Evolutionary conservation across 139 green algal genomes (phyloP).

Genomic region (Monoraphidium neglectum): DNA sequence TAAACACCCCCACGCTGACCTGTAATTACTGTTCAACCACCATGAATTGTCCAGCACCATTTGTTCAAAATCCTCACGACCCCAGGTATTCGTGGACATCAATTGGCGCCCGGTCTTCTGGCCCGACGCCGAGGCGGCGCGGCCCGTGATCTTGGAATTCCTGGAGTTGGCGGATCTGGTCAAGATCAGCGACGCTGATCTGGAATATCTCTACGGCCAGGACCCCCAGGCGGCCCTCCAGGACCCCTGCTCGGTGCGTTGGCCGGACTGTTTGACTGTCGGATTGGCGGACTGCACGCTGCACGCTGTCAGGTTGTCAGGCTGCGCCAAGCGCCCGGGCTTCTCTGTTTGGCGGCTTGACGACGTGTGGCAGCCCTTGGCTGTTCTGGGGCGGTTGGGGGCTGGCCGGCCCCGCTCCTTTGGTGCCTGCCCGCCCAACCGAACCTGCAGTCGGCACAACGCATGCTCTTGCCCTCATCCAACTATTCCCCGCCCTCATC

Average conservation of each 20-base stretch:
- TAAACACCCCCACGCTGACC: no score
- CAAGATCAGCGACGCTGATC: conserved; percentile 87
- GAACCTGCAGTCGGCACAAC: no score
- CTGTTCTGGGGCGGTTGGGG: no score
- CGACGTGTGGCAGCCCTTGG: no score
- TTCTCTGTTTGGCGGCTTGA: no score
- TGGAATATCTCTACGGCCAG: conserved; percentile 82
- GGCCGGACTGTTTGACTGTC: not conserved
- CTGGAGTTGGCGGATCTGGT: conserved; percentile 73
- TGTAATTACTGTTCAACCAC: not conserved
- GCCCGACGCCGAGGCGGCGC: conserved; percentile 42
- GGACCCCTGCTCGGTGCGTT: conserved; percentile 51
- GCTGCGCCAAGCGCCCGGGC: no score
- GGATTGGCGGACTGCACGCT: no score
- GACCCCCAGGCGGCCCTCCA: conserved; percentile 46
- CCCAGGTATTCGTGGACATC: conserved; percentile 88
- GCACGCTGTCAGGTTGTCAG: no score
- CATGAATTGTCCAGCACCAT: not conserved
- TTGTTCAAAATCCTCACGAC: not conserved
- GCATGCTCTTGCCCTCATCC: no score
- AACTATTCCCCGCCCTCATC: not conserved
- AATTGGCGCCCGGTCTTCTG: conserved; percentile 95
- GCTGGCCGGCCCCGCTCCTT: no score
- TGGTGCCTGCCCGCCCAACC: no score
- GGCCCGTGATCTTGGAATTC: conserved; percentile 41